Percentiles rank a stretch among this genome's conserved stretches.
Conservation (phyloP, 352 stramenopile species). For the Phytophthora macrochlamydospora region DNA sequence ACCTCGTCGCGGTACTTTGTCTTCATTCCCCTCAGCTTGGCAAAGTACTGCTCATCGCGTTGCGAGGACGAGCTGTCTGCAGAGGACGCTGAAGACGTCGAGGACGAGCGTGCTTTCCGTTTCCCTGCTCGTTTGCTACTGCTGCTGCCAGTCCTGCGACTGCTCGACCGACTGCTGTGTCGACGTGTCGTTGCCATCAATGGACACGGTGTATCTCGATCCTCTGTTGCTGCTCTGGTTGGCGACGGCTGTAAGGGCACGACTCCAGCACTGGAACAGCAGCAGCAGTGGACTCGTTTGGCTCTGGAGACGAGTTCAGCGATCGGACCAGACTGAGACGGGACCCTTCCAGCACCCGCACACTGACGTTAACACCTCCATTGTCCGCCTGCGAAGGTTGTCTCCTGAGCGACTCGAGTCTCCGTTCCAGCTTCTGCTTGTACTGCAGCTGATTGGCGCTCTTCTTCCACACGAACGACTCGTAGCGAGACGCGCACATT, state of each 20-base stretch:
- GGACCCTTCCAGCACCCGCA: slow-evolving; percentile 30
- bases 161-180: slow-evolving; percentile 14
- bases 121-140: slow-evolving; percentile 32
- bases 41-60: slow-evolving; percentile 71
- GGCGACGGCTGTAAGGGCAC: slow-evolving; percentile 19
- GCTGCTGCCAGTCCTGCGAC: slow-evolving; percentile 16
- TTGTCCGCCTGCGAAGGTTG: slow-evolving; percentile 53
- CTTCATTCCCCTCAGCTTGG: slow-evolving; percentile 72
- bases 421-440: slow-evolving; percentile 65
- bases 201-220: slow-evolving; percentile 6
- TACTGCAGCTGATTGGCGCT: slow-evolving; percentile 73
- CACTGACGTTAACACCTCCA: slow-evolving; percentile 19
- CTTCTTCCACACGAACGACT: slow-evolving; percentile 77
- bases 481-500: slow-evolving; percentile 66
- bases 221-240: slow-evolving; percentile 7
- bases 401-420: slow-evolving; percentile 64
- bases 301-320: slow-evolving; percentile 10
- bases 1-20: slow-evolving; percentile 81
- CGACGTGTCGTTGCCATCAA: slow-evolving; percentile 9
- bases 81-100: slow-evolving; percentile 8
- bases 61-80: slow-evolving; percentile 7
- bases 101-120: slow-evolving; percentile 27
- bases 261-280: slow-evolving; percentile 5
- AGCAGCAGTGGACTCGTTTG: background rate
- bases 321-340: slow-evolving; percentile 32